phyloP scores from a whole-genome alignment of 345 rosid species.

The Turnera subulata region DNA sequence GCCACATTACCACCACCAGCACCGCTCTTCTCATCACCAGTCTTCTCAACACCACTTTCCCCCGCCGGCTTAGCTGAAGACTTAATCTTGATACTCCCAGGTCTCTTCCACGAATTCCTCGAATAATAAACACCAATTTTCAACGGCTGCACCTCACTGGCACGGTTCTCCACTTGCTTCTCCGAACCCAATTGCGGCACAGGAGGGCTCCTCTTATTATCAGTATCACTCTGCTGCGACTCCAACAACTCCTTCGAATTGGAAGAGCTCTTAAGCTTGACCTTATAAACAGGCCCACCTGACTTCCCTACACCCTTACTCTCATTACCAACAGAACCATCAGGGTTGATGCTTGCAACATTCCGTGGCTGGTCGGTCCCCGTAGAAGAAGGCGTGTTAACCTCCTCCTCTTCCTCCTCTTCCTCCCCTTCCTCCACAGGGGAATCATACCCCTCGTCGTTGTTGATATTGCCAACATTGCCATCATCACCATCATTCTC shows the following conservation, averaged over 20 bases:
- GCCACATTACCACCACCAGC: slow-evolving; percentile 12
- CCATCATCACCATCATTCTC: not conserved
- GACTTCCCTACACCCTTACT: slow-evolving; percentile 28
- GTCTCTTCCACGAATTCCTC: slow-evolving; percentile 52
- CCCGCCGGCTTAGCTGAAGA: slow-evolving; percentile 38
- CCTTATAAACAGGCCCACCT: slow-evolving; percentile 58
- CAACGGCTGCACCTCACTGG: slow-evolving; percentile 44
- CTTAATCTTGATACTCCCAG: slow-evolving; percentile 75
- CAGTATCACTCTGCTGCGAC: slow-evolving; percentile 52
- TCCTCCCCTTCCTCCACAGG: too few relatives aligned
- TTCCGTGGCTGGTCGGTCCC: slow-evolving; percentile 55
- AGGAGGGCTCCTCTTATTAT: slow-evolving; percentile 46
- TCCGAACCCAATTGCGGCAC: slow-evolving; percentile 37
- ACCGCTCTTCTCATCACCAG: slow-evolving; percentile 12
- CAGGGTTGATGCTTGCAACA: slow-evolving; percentile 46
- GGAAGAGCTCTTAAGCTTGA: slow-evolving; percentile 58
- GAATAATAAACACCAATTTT: slow-evolving; percentile 41
- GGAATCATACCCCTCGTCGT: slow-evolving; percentile 49
- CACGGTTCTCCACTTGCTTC: slow-evolving; percentile 38
- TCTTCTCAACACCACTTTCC: slow-evolving; percentile 41
- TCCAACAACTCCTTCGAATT: slow-evolving; percentile 49
- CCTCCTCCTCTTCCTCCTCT: too few relatives aligned
- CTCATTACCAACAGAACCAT: slow-evolving; percentile 46
- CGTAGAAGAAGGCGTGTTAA: slow-evolving; percentile 64
- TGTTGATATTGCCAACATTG: not conserved